Base-by-base conservation (phyloP, 2,329 filamentous ascomycete species). In the Penicillium sp. region DNA sequence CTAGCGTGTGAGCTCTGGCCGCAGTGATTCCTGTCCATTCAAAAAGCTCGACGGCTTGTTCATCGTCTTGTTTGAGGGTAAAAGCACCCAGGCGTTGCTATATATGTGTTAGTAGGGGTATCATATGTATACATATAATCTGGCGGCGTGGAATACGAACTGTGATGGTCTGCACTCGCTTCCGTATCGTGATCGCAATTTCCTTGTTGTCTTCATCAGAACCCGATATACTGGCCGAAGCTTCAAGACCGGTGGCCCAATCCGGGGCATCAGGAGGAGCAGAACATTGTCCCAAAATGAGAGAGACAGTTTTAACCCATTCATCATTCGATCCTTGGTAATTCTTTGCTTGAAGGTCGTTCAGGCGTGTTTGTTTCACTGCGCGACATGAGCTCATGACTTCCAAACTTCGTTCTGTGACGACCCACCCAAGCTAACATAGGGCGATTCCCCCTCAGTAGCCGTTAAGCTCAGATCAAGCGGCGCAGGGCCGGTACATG, bases 391-490 rank as follows among this genome's bases (percentile, higher is more conserved):
- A 70, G 62, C 36, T n/a, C 29, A 21, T 39, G 34, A 43, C 23
- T 38, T 38, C 15, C 25, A 27, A 15, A 10, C 21, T 41, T 11
- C 27, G 36, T 34, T 41, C 19, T 19, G 13, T 11, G 25, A 39
- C 21, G 19, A 58, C 69, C 49, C 68, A 83, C 81, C 70, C 55
- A 75, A 75, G 8, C 74, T 72, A 23, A 77, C 73, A 69, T 82
- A 87, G 13, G 83, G 79, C 53, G 72, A 74, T 60, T 84, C 80
- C 46, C 82, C 81, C 68, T 87, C 84, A 27, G 84, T 86, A 25
- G 81, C 84, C 11, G 81, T 73, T 29, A 87, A 74, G 53, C 78
- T 78, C 38, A 86, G 67, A 64, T 86, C 82, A 10, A 86, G 72
- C 4, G 72, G 61, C 59, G 71, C 58, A 53, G 69, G 61, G n/a